These are phyloP conservation scores for Vanilla planifolia DNA, from an alignment of 106 monocot species.

Conservation along the genomic window DNA sequence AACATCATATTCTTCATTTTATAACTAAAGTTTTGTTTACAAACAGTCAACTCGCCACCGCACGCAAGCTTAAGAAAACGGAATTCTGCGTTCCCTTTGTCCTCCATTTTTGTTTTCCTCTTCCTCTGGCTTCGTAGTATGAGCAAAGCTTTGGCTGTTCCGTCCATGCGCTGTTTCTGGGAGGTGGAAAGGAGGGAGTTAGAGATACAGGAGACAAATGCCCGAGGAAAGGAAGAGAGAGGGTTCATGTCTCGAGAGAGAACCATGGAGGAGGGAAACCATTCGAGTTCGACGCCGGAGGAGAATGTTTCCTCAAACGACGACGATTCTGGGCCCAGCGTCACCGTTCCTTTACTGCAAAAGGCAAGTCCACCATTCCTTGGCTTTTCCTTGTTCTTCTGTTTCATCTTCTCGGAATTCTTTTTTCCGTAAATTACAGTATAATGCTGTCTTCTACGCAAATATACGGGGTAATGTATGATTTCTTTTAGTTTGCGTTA, in stretches of 20 bases:
- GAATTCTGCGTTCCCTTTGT: too few relatives aligned
- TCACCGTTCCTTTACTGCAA: slow-evolving; percentile 32
- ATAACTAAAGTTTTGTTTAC: too few relatives aligned
- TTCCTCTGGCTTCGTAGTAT: too few relatives aligned
- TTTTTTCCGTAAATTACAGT: background rate
- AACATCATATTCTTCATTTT: too few relatives aligned
- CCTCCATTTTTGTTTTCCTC: too few relatives aligned
- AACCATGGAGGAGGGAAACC: slow-evolving; percentile 26
- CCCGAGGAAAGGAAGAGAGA: background rate
- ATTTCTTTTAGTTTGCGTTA: too few relatives aligned
- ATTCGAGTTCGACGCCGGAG: background rate
- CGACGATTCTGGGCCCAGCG: background rate
- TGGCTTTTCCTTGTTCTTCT: background rate
- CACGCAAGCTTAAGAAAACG: too few relatives aligned
- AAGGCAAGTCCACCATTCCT: too few relatives aligned
- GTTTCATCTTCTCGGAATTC: too few relatives aligned
- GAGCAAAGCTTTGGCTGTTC: too few relatives aligned
- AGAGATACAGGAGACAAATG: slow-evolving; percentile 2
- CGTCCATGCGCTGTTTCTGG: background rate
- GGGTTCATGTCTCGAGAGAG: slow-evolving; percentile 14
- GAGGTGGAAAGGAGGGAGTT: slow-evolving; percentile 2
- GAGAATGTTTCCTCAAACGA: background rate
- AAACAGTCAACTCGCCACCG: too few relatives aligned
- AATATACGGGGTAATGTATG: background rate
- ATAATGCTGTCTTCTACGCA: too few relatives aligned